These are phyloP conservation scores for Crithidia expoeki DNA, from an alignment of 208 protist species.

Conservation along the genomic window DNA sequence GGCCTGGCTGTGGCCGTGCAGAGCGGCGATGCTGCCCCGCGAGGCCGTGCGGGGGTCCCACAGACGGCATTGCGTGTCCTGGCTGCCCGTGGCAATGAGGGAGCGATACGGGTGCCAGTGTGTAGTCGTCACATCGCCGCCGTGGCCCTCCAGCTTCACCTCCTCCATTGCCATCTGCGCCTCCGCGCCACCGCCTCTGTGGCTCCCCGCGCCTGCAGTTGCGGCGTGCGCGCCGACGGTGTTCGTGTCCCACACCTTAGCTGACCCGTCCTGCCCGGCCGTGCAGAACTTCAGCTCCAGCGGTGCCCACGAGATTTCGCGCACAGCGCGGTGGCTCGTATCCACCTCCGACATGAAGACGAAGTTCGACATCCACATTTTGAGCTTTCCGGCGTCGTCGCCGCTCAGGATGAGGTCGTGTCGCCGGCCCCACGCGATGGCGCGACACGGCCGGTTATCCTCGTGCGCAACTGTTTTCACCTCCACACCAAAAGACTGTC, in stretches of 20 bases:
- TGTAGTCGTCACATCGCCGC: conserved; percentile 83
- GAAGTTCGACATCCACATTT: conserved; percentile 85
- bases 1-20: conserved; percentile 83
- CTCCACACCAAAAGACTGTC: conserved; percentile 87
- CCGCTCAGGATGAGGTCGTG: conserved; percentile 86
- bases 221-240: conserved; percentile 42
- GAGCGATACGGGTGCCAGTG: conserved; percentile 88
- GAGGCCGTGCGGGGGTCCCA: conserved; percentile 87
- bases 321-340: conserved; percentile 80
- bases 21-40: conserved; percentile 72
- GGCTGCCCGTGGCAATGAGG: conserved; percentile 86
- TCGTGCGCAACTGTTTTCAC: conserved; percentile 88
- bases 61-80: conserved; percentile 83
- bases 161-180: conserved; percentile 53
- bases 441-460: conserved; percentile 70
- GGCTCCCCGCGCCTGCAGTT: conserved; percentile 6
- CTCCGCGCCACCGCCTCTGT: background rate
- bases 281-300: conserved; percentile 87
- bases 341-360: conserved; percentile 81
- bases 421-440: conserved; percentile 78
- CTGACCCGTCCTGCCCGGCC: conserved; percentile 82
- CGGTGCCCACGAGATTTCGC: conserved; percentile 79
- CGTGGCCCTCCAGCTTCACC: conserved; percentile 87
- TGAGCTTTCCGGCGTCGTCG: conserved; percentile 82
- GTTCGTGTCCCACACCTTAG: conserved; percentile 85